These are phyloP conservation scores for Lachancea dasiensis DNA, from an alignment of 805 yeast genomes.

Conservation along the genomic window DNA sequence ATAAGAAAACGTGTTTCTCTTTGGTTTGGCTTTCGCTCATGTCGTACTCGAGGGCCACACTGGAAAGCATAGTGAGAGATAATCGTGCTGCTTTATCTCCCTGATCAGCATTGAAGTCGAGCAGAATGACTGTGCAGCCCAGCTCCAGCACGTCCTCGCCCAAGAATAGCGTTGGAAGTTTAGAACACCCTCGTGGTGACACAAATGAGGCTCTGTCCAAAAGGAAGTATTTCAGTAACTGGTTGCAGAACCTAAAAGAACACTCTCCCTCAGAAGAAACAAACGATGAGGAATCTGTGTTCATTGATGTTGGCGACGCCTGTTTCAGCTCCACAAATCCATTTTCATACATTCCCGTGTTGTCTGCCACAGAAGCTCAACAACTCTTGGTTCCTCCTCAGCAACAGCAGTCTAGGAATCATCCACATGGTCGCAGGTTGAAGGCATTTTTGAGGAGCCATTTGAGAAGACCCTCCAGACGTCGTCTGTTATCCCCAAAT, in stretches of 20 bases:
- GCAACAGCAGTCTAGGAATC: background rate
- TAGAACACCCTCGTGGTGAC: constrained; percentile 1
- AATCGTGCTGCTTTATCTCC: too few relatives aligned
- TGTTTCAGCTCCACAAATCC: constrained; percentile 6
- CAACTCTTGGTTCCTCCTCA: background rate
- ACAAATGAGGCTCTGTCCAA: constrained; percentile 3
- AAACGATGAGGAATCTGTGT: constrained; percentile 6
- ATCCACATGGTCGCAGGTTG: constrained; percentile 2
- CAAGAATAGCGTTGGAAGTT: too few relatives aligned
- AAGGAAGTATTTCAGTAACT: constrained; percentile 6
- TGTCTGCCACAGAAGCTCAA: constrained; percentile 4
- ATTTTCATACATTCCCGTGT: constrained; percentile 7
- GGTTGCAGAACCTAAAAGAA: constrained; percentile 4
- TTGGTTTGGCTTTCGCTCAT: too few relatives aligned
- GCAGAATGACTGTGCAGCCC: too few relatives aligned
- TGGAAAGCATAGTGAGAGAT: too few relatives aligned
- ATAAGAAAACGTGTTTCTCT: too few relatives aligned
- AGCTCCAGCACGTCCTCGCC: too few relatives aligned
- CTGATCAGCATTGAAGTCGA: too few relatives aligned
- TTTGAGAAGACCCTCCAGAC: constrained; percentile 3
- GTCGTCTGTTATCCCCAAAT: background rate
- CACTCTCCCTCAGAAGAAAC: background rate
- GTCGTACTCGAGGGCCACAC: too few relatives aligned
- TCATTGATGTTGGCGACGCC: constrained; percentile 6
- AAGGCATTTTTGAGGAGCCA: constrained; percentile 6